Base-by-base conservation (phyloP, 495 filamentous ascomycete genomes). In the Filosporella fistucella region DNA sequence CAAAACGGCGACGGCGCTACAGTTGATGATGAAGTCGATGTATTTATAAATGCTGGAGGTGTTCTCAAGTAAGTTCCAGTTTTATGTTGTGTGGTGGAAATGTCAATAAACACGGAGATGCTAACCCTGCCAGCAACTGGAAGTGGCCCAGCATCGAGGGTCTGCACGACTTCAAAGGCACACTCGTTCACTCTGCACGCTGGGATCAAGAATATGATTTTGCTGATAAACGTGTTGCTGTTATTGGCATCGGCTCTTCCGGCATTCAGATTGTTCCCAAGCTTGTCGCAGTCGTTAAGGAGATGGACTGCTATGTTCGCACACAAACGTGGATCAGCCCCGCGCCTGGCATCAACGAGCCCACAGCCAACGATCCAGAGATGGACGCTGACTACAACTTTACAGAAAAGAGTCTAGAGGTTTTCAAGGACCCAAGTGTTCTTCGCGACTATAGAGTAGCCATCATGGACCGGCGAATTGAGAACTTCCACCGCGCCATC, bases 291-390 rank as follows among this genome's bases (percentile, higher is more conserved):
- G 55, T 63, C 8, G 78, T 79, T 13, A 54, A 62, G 13, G 65
- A 70, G n/a, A 63, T 75, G 32, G 78, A 82, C 51, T 74, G 82
- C 62, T 86, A 83, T 42, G 78, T 75, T 7, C 73, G 84, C 17
- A 79, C 76, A 47, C 72, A 66, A 25, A 83, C 81, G 2, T 88
- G 83, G 84, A 77, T 88, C 14, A 72, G 78, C 1, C 67, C 70
- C 25, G 28, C 8, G 66, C 71, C 28, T n/a, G 28, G 36, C n/a
- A 14, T 39, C 36, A 18, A 39, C 36, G 21, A 21, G 14, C 14
- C 34, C 9, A 18, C 36, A 39, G 36, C 36, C 36, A 30, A 30
- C 28, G 28, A 30, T 30, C 28, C 28, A 30, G 28, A 30, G 28
- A 30, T n/a, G n/a, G 28, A 30, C n/a, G n/a, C 8, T n/a, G n/a